Evolutionary conservation across 208 protist species (phyloP).

Genomic region (Acanthamoeba castellanii): DNA sequence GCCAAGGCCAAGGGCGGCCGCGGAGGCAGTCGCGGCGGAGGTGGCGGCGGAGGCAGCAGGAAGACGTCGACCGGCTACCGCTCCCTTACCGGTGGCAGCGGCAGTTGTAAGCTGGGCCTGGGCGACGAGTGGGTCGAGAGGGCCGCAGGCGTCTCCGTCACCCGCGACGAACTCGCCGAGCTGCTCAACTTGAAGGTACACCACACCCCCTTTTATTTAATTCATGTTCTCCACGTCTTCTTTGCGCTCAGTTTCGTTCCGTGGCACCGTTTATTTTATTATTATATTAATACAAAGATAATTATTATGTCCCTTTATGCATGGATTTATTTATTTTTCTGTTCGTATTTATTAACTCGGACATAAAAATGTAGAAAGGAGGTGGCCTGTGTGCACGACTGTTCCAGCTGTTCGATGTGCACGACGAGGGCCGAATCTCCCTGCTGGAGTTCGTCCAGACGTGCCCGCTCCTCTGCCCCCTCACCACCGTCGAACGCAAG

Average conservation of each 20-base stretch:
- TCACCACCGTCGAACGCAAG: constrained; percentile 26
- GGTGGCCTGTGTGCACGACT: background rate
- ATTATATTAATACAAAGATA: too few species aligned
- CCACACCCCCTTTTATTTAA: background rate
- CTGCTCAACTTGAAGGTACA: constrained; percentile 1
- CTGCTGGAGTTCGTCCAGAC: background rate
- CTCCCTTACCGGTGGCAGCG: background rate
- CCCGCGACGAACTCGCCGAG: background rate
- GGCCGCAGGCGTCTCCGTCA: background rate
- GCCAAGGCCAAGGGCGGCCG: background rate
- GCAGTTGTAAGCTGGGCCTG: background rate
- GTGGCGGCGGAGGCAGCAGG: background rate
- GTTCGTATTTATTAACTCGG: background rate
- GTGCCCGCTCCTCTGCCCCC: constrained; percentile 10
- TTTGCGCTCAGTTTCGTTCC: too few species aligned
- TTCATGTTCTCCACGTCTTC: too few species aligned
- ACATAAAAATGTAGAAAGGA: background rate
- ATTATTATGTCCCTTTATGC: too few species aligned
- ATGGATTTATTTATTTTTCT: too few species aligned
- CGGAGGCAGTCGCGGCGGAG: background rate
- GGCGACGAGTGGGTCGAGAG: background rate
- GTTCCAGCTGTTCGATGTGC: constrained; percentile 4
- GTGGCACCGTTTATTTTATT: too few species aligned
- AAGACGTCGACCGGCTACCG: background rate
- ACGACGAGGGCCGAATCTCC: background rate